Evolutionary conservation across 371 early-diverging fungal genomes (phyloP), one percentile per base, ranked within the genome.

Genomic region (Funneliformis caledonium): DNA sequence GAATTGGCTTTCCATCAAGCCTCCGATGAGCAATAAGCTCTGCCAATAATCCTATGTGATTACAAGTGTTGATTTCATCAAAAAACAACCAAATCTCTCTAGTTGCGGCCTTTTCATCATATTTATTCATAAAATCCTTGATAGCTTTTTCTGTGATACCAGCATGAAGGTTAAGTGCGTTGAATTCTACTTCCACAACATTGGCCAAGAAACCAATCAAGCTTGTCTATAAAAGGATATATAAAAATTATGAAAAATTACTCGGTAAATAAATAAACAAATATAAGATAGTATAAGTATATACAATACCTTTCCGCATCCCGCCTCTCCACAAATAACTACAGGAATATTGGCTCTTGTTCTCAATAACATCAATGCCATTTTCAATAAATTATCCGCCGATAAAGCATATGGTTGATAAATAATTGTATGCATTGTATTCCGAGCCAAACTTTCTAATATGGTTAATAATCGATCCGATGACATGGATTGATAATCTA

Each of bases 1-100:
- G 77, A 37, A 78, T 78, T 14, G 43, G 60, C 22, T 43, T 68
- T 37, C 81, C 81, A 43, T 62, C 4, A 7, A 81, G n/a, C 43
- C 22, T 60, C 31, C 81, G 19, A 50, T 81, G 78, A 22, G 78
- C 52, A 14, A 81, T 81, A 3, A 81, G 42, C 22, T 76, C 68
- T 3, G 78, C 62, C 1, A 81, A 26, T 14, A 81, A 31, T 16
- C 78, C 77, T 43, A 78, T 77, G 16, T 81, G 74, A n/a, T 77
- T 81, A 33, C 81, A 81, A 6, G 81, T 81, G 22, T 81, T 81
- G 8, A 81, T 74, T 64, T 81, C 81, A 52, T 81, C 81, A 62
- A 73, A 81, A 37, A 81, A 81, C n/a, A 81, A 42, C 80, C 80
- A 80, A 16, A 37, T 16, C 45, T 69, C 72, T 19, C 73, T 74